Evolutionary conservation across 805 yeast species (phyloP), one percentile per base, ranked within the genome.

Genomic region (Scheffersomyces spartinae): DNA sequence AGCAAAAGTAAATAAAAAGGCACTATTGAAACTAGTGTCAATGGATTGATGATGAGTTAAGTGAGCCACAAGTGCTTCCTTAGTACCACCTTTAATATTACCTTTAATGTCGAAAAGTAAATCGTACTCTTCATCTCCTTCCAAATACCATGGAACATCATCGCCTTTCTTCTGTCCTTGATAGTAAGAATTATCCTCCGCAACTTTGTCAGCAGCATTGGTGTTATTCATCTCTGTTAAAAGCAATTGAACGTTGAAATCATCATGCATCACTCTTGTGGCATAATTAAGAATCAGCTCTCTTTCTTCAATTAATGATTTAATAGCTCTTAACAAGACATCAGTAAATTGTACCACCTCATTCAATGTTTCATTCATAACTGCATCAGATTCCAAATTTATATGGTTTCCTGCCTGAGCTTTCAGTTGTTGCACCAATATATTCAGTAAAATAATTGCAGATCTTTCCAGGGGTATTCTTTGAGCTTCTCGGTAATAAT

Each of bases 31-130:
- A 13, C 64, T 59, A 3, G 74, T 66, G 40, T 75, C 81, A 13
- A 68, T 51, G 20, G 65, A 48, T 27, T 69, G 71, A 42, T 84
- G 93, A 42, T 75, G 79, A 0, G 94, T 82, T 31, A 86, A 59
- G 47, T 81, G 83, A 27, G 84, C 78, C 6, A 88, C 64, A 22
- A 88, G 55, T 0, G 94, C 93, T 22, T 68, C 74, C 23, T 71
- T 65, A 0, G 93, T 70, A 4, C 95, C 96, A 26, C 95, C 96
- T 45, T 77, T 79, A 18, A 85, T 65, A 27, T 64, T 64, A 2
- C 86, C 91, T 31, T 72, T 71, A 16, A 71, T 54, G 35, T 83
- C 91, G 39, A 71, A 74, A 14, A 60, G 40, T 22, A 49, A 52
- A 31, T 68, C 72, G 34, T 47, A 63, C 32, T 71, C 82, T 26